A percentile compares a stretch with the other conserved stretches of the same genome.
phyloP scores from a whole-genome alignment of 2,329 filamentous ascomycete genomes.

The Aureobasidium sp. region DNA sequence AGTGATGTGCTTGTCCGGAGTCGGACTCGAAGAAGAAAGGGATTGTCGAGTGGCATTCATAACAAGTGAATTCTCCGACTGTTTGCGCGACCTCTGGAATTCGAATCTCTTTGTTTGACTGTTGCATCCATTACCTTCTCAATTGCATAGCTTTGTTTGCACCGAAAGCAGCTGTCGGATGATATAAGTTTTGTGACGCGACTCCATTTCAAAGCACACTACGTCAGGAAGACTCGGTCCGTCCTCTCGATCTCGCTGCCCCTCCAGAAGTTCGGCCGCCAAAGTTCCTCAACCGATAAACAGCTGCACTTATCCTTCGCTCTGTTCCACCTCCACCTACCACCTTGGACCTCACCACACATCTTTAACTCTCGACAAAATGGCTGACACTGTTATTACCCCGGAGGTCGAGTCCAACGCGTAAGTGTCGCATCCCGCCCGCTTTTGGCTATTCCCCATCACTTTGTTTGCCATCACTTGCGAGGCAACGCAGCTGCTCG shows the following conservation, averaged over 20 bases:
- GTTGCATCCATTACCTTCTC: background rate
- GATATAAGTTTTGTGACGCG: constrained; percentile 5
- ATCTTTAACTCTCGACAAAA: constrained; percentile 17
- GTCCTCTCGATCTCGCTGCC: constrained; percentile 5
- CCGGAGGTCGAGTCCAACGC: constrained; percentile 38
- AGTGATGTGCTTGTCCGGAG: background rate
- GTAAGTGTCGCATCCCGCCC: constrained; percentile 26
- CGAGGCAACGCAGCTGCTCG: background rate
- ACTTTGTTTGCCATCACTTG: background rate
- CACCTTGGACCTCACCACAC: background rate
- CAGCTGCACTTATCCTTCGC: constrained; percentile 5
- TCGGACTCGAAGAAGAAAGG: constrained; percentile 8
- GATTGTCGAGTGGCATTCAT: constrained; percentile 6
- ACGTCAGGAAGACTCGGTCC: constrained; percentile 3
- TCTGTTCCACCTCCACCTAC: constrained; percentile 4
- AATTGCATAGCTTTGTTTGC: background rate
- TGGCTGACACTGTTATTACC: constrained; percentile 42
- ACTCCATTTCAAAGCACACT: constrained; percentile 5
- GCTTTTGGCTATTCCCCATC: background rate
- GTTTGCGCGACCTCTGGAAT: background rate
- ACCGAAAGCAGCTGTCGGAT: background rate
- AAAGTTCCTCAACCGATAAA: constrained; percentile 10
- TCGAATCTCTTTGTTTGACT: background rate
- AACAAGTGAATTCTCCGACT: constrained; percentile 3
- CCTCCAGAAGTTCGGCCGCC: constrained; percentile 10